Base-by-base conservation (phyloP, 495 filamentous ascomycete genomes). In the Rostrohypoxylon terebratum region DNA sequence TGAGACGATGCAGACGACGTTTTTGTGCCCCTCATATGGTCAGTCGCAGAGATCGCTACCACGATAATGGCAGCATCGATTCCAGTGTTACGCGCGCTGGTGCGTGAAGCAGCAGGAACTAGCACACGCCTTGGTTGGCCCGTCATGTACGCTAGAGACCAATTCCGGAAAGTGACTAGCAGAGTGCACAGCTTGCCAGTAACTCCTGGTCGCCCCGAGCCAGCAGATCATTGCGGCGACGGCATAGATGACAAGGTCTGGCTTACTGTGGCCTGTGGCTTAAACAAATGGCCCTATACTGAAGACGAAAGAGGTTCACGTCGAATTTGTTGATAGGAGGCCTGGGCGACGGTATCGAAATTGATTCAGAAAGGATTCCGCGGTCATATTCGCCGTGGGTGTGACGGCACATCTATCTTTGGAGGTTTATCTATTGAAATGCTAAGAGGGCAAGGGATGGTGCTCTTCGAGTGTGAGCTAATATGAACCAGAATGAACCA, bases 41-140 rank as follows among this genome's bases (percentile, higher is more conserved):
- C 76, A 4, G 42, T 66, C 13, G 72, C 74, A 13, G 78, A 80
- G 51, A 72, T 78, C 11, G 76, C 78, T 33, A 77, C 77, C 18
- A 78, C 76, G 1, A 78, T 80, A 55, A 75, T 78, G 65, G 78
- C 78, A 0, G 77, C 78, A 9, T 80, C 77, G 16, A 77, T 80
- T 25, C 77, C 78, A 13, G 68, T 79, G 11, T 64, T 80, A 10
- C 77, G 78, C 10, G 76, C 76, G n/a, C 67, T 80, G 6, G 55
- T 73, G 14, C 64, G 25, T 13, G 70, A 73, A 25, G 59, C 59
- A 3, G 53, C 61, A 11, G 40, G 48, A 1, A 47, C 48, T 3
- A 47, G 14, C 13, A 48, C 57, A 8, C 38, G 48, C 25, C 21
- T n/a, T n/a, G 40, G 48, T 16, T 28, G 25, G 16, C 47, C 57